Percentiles rank a stretch among this genome's conserved stretches.
phyloP scores from a whole-genome alignment of 164 flowering plant species.

The Euptelea pleiosperma region DNA sequence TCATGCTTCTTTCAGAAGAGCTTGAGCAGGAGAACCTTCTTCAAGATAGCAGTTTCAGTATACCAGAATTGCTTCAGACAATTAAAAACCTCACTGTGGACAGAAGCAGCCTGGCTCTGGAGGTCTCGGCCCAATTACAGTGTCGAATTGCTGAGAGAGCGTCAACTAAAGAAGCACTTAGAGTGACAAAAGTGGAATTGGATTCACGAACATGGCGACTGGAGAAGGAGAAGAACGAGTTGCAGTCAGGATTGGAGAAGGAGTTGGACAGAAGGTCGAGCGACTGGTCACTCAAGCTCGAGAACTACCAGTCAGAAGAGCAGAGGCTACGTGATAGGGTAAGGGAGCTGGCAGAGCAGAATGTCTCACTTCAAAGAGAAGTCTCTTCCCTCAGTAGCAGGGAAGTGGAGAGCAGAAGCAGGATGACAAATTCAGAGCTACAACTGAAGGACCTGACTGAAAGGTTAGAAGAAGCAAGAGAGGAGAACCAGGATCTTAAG shows the following conservation, averaged over 20 bases:
- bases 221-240: slow-evolving; percentile 76
- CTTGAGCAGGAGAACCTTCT: slow-evolving; percentile 51
- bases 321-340: slow-evolving; percentile 88
- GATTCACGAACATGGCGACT: slow-evolving; percentile 45
- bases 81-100: slow-evolving; percentile 52
- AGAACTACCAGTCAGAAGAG: slow-evolving; percentile 76
- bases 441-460: slow-evolving; percentile 46
- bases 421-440: slow-evolving; percentile 36
- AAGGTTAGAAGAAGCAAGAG: slow-evolving; percentile 36
- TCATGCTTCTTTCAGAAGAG: slow-evolving; percentile 49
- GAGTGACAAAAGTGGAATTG: slow-evolving; percentile 40
- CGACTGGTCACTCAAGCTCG: slow-evolving; percentile 84
- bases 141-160: slow-evolving; percentile 56
- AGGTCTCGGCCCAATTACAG: slow-evolving; percentile 55
- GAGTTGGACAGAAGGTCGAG: slow-evolving; percentile 85
- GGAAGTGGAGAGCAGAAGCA: slow-evolving; percentile 49
- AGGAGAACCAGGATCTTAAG: slow-evolving; percentile 45
- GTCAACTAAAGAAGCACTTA: slow-evolving; percentile 48
- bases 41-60: slow-evolving; percentile 32
- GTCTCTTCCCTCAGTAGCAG: slow-evolving; percentile 54
- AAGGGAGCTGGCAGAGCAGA: slow-evolving; percentile 92
- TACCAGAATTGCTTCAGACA: slow-evolving; percentile 43
- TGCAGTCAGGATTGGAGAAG: slow-evolving; percentile 66
- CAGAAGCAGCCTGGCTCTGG: slow-evolving; percentile 57
- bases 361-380: slow-evolving; percentile 89